Percentiles rank a stretch among this genome's conserved stretches.
Evolutionary conservation across 768 basidiomycete species (phyloP).

Genomic region (Leccinum arenicola): DNA sequence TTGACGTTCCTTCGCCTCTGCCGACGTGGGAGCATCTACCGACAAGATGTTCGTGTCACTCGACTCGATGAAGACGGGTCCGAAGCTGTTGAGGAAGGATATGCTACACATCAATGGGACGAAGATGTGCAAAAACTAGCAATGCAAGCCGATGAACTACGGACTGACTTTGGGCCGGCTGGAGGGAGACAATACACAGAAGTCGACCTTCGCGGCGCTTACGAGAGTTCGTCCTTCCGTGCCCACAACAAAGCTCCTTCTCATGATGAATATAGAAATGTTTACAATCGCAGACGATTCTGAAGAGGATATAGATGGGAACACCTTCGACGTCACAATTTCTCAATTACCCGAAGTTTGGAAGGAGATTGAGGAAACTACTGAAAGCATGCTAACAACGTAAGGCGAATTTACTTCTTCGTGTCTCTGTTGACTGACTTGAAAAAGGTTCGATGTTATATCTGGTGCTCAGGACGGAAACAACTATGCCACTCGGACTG

Average conservation of each 20-base stretch:
- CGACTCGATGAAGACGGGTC: constrained; percentile 14
- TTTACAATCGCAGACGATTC: constrained; percentile 31
- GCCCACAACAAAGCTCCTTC: neutral
- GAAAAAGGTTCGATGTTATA: constrained; percentile 57
- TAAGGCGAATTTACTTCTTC: constrained; percentile 28
- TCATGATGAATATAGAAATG: constrained; percentile 36
- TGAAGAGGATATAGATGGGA: constrained; percentile 34
- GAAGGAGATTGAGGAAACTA: constrained; percentile 46
- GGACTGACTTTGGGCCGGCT: constrained; percentile 41
- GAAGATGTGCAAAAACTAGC: constrained; percentile 39
- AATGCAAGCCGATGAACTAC: constrained; percentile 23
- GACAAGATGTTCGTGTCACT: constrained; percentile 36
- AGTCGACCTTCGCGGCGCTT: constrained; percentile 50
- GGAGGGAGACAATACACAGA: constrained; percentile 43
- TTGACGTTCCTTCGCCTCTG: constrained; percentile 47
- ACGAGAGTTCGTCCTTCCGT: constrained; percentile 46
- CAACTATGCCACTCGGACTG: constrained; percentile 40
- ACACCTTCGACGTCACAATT: constrained; percentile 45
- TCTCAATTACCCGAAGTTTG: constrained; percentile 56
- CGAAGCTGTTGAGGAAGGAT: neutral
- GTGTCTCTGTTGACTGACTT: constrained; percentile 1
- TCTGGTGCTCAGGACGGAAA: constrained; percentile 54
- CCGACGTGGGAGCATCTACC: constrained; percentile 44
- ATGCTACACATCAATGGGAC: constrained; percentile 35
- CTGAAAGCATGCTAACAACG: constrained; percentile 62